Evolutionary conservation across 1,139 yeast species (phyloP).

Genomic region (Blastobotrys malaysiensis): DNA sequence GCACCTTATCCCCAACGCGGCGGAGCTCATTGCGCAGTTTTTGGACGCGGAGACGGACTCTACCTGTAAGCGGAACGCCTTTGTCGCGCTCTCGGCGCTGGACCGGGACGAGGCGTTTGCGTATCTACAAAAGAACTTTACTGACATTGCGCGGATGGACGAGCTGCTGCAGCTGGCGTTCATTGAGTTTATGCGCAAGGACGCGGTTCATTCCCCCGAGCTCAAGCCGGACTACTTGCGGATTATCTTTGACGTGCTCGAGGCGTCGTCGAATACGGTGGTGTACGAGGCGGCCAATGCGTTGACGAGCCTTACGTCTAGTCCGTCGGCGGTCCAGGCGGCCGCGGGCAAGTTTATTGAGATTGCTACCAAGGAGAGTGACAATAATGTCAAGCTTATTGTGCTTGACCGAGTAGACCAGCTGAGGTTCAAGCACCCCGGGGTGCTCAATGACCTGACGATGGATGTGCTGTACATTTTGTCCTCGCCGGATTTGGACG

Average conservation of each 20-base stretch:
- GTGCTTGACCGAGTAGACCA: slow-evolving; percentile 82
- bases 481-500: slow-evolving; percentile 83
- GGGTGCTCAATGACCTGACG: slow-evolving; percentile 77
- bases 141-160: slow-evolving; percentile 63
- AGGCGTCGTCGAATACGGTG: slow-evolving; percentile 68
- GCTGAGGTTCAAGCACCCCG: slow-evolving; percentile 70
- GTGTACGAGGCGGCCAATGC: slow-evolving; percentile 90
- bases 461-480: slow-evolving; percentile 83
- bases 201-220: slow-evolving; percentile 58
- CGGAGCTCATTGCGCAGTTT: slow-evolving; percentile 70
- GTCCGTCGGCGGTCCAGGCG: slow-evolving; percentile 66
- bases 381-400: slow-evolving; percentile 87
- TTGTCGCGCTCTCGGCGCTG: slow-evolving; percentile 76
- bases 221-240: slow-evolving; percentile 68
- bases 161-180: slow-evolving; percentile 83
- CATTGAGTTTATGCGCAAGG: slow-evolving; percentile 86
- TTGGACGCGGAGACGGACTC: slow-evolving; percentile 82
- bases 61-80: slow-evolving; percentile 93
- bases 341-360: slow-evolving; percentile 82
- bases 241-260: slow-evolving; percentile 67
- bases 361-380: slow-evolving; percentile 85
- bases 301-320: slow-evolving; percentile 64
- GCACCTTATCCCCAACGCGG: slow-evolving; percentile 89
- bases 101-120: slow-evolving; percentile 81
- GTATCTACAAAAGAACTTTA: slow-evolving; percentile 69